These are phyloP conservation scores for Xylariaceae sp. DNA, from an alignment of 2,329 filamentous ascomycete genomes.

Conservation along the genomic window DNA sequence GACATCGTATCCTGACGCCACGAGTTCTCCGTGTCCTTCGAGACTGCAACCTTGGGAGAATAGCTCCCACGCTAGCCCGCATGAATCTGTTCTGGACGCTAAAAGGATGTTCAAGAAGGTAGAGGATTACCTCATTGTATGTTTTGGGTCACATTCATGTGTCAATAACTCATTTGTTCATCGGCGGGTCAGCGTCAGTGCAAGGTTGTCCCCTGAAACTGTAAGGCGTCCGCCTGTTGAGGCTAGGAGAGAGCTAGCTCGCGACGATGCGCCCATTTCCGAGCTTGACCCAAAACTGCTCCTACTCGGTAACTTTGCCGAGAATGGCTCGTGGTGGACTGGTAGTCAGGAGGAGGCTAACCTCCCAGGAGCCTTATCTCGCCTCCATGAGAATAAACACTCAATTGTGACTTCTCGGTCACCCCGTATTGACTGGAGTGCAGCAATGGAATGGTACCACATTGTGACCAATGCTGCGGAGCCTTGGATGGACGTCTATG, in stretches of 20 bases:
- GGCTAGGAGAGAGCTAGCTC: constrained; percentile 42
- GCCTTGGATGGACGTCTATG: constrained; percentile 68
- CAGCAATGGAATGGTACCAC: constrained; percentile 77
- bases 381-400: constrained; percentile 43
- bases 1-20: constrained; percentile 51
- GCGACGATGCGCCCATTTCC: constrained; percentile 53
- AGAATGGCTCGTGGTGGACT: constrained; percentile 86
- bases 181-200: constrained; percentile 47
- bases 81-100: constrained; percentile 45
- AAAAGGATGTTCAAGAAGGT: constrained; percentile 75
- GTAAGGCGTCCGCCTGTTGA: constrained; percentile 43
- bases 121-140: constrained; percentile 77
- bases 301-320: constrained; percentile 75
- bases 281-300: constrained; percentile 79
- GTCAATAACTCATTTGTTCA: constrained; percentile 80
- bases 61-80: constrained; percentile 12
- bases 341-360: constrained; percentile 58
- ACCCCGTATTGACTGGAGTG: constrained; percentile 77
- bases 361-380: constrained; percentile 44
- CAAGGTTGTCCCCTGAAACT: constrained; percentile 38
- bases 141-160: constrained; percentile 72
- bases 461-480: constrained; percentile 70
- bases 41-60: constrained; percentile 13
- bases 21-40: constrained; percentile 31
- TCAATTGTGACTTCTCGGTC: constrained; percentile 63